Evolutionary conservation across 495 filamentous ascomycete genomes (phyloP), one percentile per base, ranked within the genome.

Genomic region (Hyphodiscus hymeniophilus): DNA sequence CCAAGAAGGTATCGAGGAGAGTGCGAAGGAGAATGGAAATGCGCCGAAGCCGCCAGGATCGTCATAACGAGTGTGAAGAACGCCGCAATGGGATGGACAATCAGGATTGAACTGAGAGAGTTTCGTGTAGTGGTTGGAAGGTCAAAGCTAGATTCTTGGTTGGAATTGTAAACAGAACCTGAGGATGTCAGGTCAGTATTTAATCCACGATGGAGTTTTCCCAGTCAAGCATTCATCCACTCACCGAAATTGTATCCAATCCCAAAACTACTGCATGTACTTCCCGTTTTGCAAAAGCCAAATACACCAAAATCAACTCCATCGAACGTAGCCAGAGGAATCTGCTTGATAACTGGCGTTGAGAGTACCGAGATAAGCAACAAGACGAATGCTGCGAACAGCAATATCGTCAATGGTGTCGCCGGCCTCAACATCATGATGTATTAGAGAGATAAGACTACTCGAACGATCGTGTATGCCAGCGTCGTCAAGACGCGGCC

Each of bases 51-150:
- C 8, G 90, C 82, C 45, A 98, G 75, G 33, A 84, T 68, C 47
- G 95, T 76, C 68, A 89, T 91, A 54, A 94, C 70, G 26, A 98
- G 70, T 12, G 85, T 92, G 43, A 98, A 67, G 20, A 95, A 66
- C 15, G 89, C 87, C 17, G 92, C 91, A 47, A 98, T 75, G 1
- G 91, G 91, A 62, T 98, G 91, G 16, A 98, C 80, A 48, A 98
- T 83, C 47, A 98, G 76, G 45, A 98, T 89, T 16, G 85, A 74
- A 12, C 92, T 91, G n/a, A 98, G 78, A 28, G 86, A 89, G 52
- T 81, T 78, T 40, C 94, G 85, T 16, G 89, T 82, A 24, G 63
- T 61, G 1, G 76, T 70, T 10, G 87, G 82, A 11, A 98, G 77
- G 48, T 85, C 79, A 68, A 95, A 96, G 51, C 80, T 69, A 16